Evolutionary conservation across 2,329 filamentous ascomycete species (phyloP).

Genomic region (Pseudocercospora macadamiae): DNA sequence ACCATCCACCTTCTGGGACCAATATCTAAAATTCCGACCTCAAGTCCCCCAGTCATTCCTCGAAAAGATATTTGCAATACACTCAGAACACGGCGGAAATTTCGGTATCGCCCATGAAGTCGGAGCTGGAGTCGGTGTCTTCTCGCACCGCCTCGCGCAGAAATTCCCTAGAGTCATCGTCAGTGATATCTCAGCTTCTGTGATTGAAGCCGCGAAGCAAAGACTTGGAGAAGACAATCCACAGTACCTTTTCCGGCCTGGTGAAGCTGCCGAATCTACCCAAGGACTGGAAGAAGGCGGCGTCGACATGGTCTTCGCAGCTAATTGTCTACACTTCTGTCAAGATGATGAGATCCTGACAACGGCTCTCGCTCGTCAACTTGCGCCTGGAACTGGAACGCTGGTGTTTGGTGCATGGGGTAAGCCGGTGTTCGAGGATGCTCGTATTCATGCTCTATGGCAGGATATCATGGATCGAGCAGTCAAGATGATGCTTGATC

Average conservation of each 20-base stretch:
- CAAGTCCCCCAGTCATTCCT: not conserved
- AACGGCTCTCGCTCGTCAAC: slow-evolving; percentile 1
- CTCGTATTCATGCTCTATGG: not conserved
- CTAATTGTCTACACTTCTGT: slow-evolving; percentile 1
- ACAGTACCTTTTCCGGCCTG: not conserved
- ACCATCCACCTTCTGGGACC: slow-evolving; percentile 11
- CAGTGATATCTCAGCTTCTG: not conserved
- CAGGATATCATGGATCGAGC: not conserved
- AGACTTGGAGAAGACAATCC: not conserved
- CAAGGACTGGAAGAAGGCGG: not conserved
- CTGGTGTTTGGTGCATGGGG: not conserved
- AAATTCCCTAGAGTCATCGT: slow-evolving; percentile 1
- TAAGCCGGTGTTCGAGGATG: not conserved
- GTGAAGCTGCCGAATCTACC: not conserved
- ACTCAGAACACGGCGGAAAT: not conserved
- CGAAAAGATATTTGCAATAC: not conserved
- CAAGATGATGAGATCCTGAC: not conserved
- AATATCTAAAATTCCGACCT: slow-evolving; percentile 1
- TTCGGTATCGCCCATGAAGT: slow-evolving; percentile 7
- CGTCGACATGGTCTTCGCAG: slow-evolving; percentile 5
- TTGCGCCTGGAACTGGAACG: slow-evolving; percentile 1
- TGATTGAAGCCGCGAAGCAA: not conserved
- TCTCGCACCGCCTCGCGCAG: slow-evolving; percentile 3
- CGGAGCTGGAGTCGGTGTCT: slow-evolving; percentile 1
- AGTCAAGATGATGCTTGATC: not conserved